Percentiles rank a stretch among this genome's conserved stretches.
Evolutionary conservation across 2,329 filamentous ascomycete species (phyloP).

Genomic region (Zopfia rhizophila): DNA sequence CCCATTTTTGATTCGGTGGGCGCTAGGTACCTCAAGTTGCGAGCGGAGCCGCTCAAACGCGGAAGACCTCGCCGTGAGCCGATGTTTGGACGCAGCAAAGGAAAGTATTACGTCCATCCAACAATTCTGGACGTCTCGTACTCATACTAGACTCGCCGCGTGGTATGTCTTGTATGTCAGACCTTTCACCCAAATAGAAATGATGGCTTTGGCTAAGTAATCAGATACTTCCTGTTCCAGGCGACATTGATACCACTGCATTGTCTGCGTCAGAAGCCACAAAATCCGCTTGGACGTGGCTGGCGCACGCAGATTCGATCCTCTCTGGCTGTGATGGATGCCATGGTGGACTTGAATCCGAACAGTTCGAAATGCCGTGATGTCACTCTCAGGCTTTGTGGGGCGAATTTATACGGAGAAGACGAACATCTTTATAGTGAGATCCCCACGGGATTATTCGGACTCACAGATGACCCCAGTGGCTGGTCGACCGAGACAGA

Average conservation of each 20-base stretch:
- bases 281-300: conserved; percentile 46
- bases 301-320: conserved; percentile 57
- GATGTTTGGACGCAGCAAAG: conserved; percentile 57
- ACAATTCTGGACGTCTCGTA: conserved; percentile 50
- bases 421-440: no score
- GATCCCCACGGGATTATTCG: no score
- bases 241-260: conserved; percentile 61
- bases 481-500: no score
- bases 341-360: conserved; percentile 52
- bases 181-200: background rate
- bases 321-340: conserved; percentile 51
- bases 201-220: background rate
- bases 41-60: conserved; percentile 22
- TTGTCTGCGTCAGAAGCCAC: conserved; percentile 58
- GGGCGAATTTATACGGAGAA: no score
- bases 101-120: conserved; percentile 54
- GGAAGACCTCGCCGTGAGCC: conserved; percentile 38
- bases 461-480: no score
- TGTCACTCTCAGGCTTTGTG: conserved; percentile 56
- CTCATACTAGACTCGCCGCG: conserved; percentile 54
- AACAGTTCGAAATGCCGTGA: conserved; percentile 56
- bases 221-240: conserved; percentile 58
- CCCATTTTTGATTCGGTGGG: conserved; percentile 57
- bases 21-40: conserved; percentile 32
- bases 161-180: conserved; percentile 58